These are phyloP conservation scores for Porcisia hertigi DNA, from an alignment of 208 protist species.

Conservation along the genomic window DNA sequence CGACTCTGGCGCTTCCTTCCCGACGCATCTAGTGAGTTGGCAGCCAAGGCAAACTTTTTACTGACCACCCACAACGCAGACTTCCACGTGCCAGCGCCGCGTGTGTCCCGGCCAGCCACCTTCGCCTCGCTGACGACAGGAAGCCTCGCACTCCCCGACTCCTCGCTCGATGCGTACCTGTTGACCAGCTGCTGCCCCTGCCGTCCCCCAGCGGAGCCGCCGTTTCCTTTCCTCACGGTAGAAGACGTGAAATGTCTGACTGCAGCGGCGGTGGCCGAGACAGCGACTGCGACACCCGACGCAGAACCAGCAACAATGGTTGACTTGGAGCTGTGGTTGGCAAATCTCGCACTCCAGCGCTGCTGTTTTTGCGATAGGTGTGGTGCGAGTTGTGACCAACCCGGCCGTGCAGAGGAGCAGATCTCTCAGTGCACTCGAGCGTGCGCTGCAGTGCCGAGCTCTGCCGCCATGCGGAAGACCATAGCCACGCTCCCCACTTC, in stretches of 20 bases:
- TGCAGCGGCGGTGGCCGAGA: not conserved
- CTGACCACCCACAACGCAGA: not conserved
- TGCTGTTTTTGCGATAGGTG: slow-evolving; percentile 30
- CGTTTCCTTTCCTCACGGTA: slow-evolving; percentile 25
- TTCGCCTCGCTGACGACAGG: not conserved
- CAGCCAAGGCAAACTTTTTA: slow-evolving; percentile 11
- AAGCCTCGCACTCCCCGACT: slow-evolving; percentile 5
- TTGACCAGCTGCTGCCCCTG: slow-evolving; percentile 22
- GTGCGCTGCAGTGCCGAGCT: slow-evolving; percentile 4
- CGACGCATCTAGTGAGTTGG: slow-evolving; percentile 15
- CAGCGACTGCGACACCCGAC: not conserved
- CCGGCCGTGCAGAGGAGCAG: not conserved
- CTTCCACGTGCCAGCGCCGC: not conserved
- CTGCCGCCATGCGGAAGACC: slow-evolving; percentile 10
- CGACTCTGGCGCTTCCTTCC: slow-evolving; percentile 46
- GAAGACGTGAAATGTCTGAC: slow-evolving; percentile 25
- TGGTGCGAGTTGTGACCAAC: not conserved
- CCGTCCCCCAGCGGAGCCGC: not conserved
- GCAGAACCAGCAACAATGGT: not conserved
- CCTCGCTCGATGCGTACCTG: slow-evolving; percentile 30
- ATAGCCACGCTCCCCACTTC: slow-evolving; percentile 13
- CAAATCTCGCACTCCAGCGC: slow-evolving; percentile 28
- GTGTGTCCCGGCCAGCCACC: not conserved
- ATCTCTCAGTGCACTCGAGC: not conserved
- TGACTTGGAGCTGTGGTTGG: slow-evolving; percentile 28